Percentiles rank a stretch among this genome's conserved stretches.
Conservation (phyloP, 441 rosid genomes). For the Populus tomentosa region DNA sequence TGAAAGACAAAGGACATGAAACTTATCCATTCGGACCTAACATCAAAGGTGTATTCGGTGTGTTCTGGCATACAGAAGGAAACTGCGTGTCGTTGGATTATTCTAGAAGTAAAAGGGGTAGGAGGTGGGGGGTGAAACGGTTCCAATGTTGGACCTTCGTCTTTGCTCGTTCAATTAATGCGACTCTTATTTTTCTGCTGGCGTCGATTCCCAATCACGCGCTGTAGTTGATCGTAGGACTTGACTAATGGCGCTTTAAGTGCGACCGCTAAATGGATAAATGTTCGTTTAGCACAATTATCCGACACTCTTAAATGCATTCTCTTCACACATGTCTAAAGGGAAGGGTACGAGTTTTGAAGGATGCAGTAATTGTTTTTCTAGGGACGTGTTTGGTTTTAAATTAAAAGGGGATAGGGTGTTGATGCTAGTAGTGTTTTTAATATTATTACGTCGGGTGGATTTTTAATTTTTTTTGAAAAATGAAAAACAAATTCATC, state of each 20-base stretch:
- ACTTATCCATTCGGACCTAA: constrained; percentile 42
- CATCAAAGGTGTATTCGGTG: constrained; percentile 15
- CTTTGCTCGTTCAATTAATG: background rate
- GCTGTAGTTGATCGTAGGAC: background rate
- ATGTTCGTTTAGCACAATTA: background rate
- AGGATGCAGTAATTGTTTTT: too few relatives aligned
- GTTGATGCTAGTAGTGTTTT: too few relatives aligned
- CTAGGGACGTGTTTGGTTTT: too few relatives aligned
- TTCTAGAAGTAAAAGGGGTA: background rate
- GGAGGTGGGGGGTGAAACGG: constrained; percentile 2
- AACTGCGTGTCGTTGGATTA: constrained; percentile 7
- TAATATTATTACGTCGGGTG: too few relatives aligned
- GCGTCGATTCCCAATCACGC: background rate
- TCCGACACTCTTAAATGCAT: background rate
- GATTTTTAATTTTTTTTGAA: too few relatives aligned
- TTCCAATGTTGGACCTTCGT: constrained; percentile 20
- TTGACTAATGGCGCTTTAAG: too few relatives aligned
- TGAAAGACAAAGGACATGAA: background rate
- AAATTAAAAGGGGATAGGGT: too few relatives aligned
- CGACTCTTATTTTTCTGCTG: background rate
- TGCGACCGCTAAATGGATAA: too few relatives aligned
- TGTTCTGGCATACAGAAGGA: constrained; percentile 1
- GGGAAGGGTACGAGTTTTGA: too few relatives aligned
- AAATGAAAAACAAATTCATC: background rate
- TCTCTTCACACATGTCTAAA: too few relatives aligned